Conservation (phyloP, 169 alveolate genomes). For the Eimeria acervulina region DNA sequence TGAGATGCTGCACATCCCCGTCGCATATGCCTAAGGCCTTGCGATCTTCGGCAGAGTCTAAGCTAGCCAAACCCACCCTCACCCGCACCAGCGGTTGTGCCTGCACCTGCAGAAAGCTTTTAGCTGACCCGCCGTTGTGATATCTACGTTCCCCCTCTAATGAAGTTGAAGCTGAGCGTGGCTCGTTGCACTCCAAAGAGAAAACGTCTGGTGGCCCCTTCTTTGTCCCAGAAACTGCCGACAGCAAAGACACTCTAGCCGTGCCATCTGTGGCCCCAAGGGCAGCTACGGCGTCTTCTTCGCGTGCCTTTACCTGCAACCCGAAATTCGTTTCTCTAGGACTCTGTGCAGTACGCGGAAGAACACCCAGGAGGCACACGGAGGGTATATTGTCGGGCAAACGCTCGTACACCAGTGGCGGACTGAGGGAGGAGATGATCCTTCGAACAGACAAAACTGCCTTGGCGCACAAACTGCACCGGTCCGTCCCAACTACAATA, state of each 20-base stretch:
- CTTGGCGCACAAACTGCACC: constrained; percentile 70
- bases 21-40: neutral
- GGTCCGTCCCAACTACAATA: constrained; percentile 16
- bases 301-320: neutral
- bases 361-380: neutral
- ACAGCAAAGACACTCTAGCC: neutral
- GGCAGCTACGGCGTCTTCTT: neutral
- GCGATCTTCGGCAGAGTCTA: constrained; percentile 32
- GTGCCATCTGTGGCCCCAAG: neutral
- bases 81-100: constrained; percentile 24
- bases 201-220: neutral
- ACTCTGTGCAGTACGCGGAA: neutral
- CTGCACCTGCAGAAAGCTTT: neutral
- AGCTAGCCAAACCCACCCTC: constrained; percentile 5
- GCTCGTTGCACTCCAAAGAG: neutral
- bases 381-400: neutral
- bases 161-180: neutral
- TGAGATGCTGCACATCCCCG: constrained; percentile 11
- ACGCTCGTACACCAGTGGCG: constrained; percentile 24
- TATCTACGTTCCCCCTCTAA: neutral
- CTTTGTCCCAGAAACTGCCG: neutral
- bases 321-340: neutral
- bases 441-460: constrained; percentile 43
- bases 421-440: constrained; percentile 31
- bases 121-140: neutral